These are phyloP conservation scores for Dimargaris cristalligena DNA, from an alignment of 192 early-diverging fungal genomes.

Conservation along the genomic window DNA sequence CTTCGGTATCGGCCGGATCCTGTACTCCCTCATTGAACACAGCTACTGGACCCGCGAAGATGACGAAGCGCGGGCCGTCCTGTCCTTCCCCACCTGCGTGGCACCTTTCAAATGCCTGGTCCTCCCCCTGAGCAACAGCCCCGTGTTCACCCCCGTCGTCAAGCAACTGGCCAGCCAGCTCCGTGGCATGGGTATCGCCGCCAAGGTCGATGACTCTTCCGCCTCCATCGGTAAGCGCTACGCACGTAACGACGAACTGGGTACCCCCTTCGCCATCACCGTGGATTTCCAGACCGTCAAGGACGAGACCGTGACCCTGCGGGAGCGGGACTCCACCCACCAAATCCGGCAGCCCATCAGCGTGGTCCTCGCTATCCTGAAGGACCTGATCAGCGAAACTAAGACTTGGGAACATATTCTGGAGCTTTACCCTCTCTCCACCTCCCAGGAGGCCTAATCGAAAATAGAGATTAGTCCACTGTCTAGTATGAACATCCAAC, in stretches of 20 bases:
- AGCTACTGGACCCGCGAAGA: conserved; percentile 68
- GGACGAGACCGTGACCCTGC: conserved; percentile 84
- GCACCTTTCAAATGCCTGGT: conserved; percentile 92
- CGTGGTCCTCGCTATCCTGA: conserved; percentile 53
- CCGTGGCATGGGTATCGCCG: conserved; percentile 56
- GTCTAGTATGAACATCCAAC: too few species aligned
- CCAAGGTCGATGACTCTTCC: conserved; percentile 75
- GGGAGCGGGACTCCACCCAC: conserved; percentile 89
- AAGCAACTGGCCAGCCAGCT: conserved; percentile 44
- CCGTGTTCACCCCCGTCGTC: conserved; percentile 58
- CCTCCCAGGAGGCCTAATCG: conserved; percentile 15
- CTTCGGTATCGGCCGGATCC: conserved; percentile 95
- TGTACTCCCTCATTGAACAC: conserved; percentile 94
- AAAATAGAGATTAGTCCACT: too few species aligned
- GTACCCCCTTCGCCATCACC: conserved; percentile 93
- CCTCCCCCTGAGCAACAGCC: conserved; percentile 66
- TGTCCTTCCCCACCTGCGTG: conserved; percentile 80
- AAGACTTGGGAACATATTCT: conserved; percentile 57
- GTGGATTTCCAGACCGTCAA: conserved; percentile 96
- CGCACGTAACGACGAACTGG: conserved; percentile 94
- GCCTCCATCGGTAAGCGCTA: conserved; percentile 89
- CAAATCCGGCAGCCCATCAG: conserved; percentile 75
- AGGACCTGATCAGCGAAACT: conserved; percentile 49
- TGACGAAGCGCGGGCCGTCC: conserved; percentile 76
- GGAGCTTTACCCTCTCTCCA: conserved; percentile 49